A percentile compares a stretch with the other conserved stretches of the same genome.
Conservation (phyloP, 768 basidiomycete species). For the Tephrocybe sp. region DNA sequence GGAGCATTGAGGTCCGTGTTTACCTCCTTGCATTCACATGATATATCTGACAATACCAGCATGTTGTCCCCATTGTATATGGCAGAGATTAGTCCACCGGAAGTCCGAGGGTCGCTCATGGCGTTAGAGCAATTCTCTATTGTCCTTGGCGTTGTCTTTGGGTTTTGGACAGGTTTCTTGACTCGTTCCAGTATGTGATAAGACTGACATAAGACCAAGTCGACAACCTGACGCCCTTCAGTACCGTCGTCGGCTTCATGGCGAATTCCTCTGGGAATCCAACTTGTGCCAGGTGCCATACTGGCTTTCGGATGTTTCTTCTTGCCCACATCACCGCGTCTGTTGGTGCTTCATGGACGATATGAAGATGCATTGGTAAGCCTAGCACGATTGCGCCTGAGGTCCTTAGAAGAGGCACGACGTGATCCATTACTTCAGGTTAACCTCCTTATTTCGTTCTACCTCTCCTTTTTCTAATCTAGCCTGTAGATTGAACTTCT, state of each 20-base stretch:
- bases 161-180: constrained; percentile 80
- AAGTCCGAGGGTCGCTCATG: constrained; percentile 74
- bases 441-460: neutral
- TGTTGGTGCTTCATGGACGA: constrained; percentile 53
- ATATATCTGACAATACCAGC: constrained; percentile 29
- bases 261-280: constrained; percentile 74
- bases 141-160: constrained; percentile 76
- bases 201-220: neutral
- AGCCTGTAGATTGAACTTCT: constrained; percentile 59
- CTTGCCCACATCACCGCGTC: constrained; percentile 61
- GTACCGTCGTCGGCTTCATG: constrained; percentile 67
- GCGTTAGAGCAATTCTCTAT: constrained; percentile 81
- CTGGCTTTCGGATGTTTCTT: constrained; percentile 60
- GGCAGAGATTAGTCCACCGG: constrained; percentile 81
- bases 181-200: constrained; percentile 56
- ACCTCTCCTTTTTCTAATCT: neutral
- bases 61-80: constrained; percentile 83
- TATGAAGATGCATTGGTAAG: constrained; percentile 55
- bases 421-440: constrained; percentile 54
- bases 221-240: constrained; percentile 24
- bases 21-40: neutral
- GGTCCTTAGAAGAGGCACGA: constrained; percentile 41
- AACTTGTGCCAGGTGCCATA: constrained; percentile 65
- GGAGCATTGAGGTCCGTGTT: constrained; percentile 60
- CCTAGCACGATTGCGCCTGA: constrained; percentile 54